phyloP scores from a whole-genome alignment of 768 basidiomycete genomes.

The Xerocomus brunneocitrinus region DNA sequence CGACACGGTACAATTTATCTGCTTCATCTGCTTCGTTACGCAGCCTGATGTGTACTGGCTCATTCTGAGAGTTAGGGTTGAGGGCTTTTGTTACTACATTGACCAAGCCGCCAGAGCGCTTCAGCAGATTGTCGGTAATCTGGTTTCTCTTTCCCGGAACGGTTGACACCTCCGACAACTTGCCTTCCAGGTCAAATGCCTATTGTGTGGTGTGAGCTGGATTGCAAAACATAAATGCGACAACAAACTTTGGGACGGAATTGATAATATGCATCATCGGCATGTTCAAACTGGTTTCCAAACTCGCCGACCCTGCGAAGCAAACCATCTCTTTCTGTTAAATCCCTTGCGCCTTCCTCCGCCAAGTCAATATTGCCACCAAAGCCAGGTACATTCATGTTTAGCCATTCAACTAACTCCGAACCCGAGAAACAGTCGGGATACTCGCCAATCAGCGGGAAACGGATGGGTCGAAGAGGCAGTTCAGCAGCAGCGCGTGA shows the following conservation, averaged over 20 bases:
- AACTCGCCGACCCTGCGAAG: constrained; percentile 76
- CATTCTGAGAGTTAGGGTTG: constrained; percentile 41
- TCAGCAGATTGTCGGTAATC: constrained; percentile 54
- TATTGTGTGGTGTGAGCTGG: constrained; percentile 16
- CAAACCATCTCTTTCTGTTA: constrained; percentile 50
- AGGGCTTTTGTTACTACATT: constrained; percentile 72
- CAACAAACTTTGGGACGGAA: constrained; percentile 69
- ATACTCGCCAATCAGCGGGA: constrained; percentile 82
- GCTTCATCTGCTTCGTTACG: constrained; percentile 78
- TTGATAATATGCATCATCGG: constrained; percentile 79
- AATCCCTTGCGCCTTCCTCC: constrained; percentile 59
- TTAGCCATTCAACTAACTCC: constrained; percentile 83
- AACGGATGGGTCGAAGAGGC: constrained; percentile 64
- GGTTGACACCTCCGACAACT: constrained; percentile 20
- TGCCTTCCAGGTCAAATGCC: constrained; percentile 30
- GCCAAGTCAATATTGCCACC: constrained; percentile 74
- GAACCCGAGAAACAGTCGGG: constrained; percentile 84
- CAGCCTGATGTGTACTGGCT: constrained; percentile 66
- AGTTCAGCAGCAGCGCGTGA: constrained; percentile 67
- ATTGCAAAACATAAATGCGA: constrained; percentile 13
- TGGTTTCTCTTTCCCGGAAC: constrained; percentile 29
- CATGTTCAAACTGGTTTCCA: constrained; percentile 75
- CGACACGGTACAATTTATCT: constrained; percentile 72
- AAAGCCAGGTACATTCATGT: constrained; percentile 71
- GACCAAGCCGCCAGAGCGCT: constrained; percentile 65